Evolutionary conservation across 1,139 yeast species (phyloP), one percentile per base, ranked within the genome.

Genomic region (Taiozyma sp.): DNA sequence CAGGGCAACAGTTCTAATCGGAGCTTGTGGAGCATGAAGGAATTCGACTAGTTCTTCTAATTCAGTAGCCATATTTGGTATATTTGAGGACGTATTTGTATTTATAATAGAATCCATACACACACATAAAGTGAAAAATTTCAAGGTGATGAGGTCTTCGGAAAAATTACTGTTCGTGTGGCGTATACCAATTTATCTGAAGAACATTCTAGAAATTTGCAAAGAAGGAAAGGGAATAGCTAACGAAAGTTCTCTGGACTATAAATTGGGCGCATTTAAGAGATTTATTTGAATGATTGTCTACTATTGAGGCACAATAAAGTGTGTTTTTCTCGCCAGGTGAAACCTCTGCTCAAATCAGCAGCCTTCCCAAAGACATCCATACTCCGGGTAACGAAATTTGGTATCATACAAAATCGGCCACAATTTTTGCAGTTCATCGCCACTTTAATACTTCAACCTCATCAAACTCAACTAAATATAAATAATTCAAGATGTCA

Each of bases 1-100:
- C 50, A 91, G 73, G 0, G 98, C 98, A 51, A 91, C 83, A 59
- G 85, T 90, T 51, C 87, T 82, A 32, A 90, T 89, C 9, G 88
- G 87, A 4, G 88, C 85, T 62, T 88, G 91, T 2, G 87, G 85
- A 9, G 91, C 81, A 66, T 88, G 97, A 55, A 93, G 75, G 67
- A 93, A 91, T 47, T 77, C 81, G 22, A 91, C 96, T 46, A 90
- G 72, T 64, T 83, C 86, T 48, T 54, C 55, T 16, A 56, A 34
- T 43, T 54, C 57, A 19, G 55, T 29, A 13, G 58, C 47, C 58
- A 55, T 54, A 21, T 39, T 42, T 11, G 14, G 16, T n/a, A 14
- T 22, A 4, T 2, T 29, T 11, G 14, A 8, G 1, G 26, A 24
- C 7, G 7, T 24, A 24, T 24, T 24, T 43, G 40, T 19, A n/a